Evolutionary conservation across 495 filamentous ascomycete species (phyloP).

Genomic region (Stereocaulon alpinum): DNA sequence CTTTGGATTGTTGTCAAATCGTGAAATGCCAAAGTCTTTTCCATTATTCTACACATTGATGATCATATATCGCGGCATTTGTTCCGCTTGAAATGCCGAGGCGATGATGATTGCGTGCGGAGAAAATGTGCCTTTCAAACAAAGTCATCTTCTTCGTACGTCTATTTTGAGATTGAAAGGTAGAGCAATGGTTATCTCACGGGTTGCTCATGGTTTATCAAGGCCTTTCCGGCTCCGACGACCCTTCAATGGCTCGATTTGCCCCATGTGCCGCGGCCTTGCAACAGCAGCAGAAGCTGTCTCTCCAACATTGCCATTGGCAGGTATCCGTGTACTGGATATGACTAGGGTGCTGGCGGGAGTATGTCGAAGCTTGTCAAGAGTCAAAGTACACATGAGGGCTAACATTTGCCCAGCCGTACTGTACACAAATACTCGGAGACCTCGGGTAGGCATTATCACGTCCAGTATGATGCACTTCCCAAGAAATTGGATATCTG

Average conservation of each 20-base stretch:
- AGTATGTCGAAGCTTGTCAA: slow-evolving; percentile 43
- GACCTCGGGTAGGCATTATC: slow-evolving; percentile 70
- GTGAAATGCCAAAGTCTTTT: neutral
- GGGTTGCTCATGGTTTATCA: neutral
- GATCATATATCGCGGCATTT: slow-evolving; percentile 8
- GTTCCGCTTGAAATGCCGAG: neutral
- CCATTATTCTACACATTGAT: no score
- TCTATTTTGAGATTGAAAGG: neutral
- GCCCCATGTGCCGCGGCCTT: slow-evolving; percentile 8
- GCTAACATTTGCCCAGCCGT: slow-evolving; percentile 52
- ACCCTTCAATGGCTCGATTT: slow-evolving; percentile 10
- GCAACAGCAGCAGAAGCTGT: slow-evolving; percentile 15
- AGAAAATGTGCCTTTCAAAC: neutral
- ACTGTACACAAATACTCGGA: slow-evolving; percentile 93
- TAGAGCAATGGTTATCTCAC: slow-evolving; percentile 5
- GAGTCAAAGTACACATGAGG: neutral
- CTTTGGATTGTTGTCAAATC: slow-evolving; percentile 7
- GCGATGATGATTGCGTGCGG: neutral
- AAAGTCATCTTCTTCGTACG: neutral
- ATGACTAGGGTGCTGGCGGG: slow-evolving; percentile 95
- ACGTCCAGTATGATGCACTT: slow-evolving; percentile 12
- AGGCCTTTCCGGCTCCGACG: neutral
- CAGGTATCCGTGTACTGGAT: slow-evolving; percentile 81
- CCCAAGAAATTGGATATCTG: neutral
- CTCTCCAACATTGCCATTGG: slow-evolving; percentile 51